Evolutionary conservation across 345 rosid genomes (phyloP).

Genomic region (Syzygium oleosum): DNA sequence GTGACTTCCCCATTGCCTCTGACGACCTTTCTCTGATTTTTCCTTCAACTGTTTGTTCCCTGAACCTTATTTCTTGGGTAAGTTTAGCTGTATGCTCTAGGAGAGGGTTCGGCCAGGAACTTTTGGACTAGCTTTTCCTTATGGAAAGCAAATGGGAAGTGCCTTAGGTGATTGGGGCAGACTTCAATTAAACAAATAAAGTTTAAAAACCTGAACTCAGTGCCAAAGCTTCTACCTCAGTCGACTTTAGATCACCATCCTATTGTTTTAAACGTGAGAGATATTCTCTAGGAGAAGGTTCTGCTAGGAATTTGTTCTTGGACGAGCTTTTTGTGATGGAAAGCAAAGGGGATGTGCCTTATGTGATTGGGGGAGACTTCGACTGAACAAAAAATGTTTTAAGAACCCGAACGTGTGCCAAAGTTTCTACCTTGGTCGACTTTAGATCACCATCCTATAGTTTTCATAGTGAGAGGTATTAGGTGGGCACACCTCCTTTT

Average conservation of each 20-base stretch:
- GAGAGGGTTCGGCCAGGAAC: neutral
- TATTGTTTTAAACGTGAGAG: neutral
- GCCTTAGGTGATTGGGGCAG: neutral
- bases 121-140: neutral
- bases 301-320: neutral
- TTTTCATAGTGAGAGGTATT: neutral
- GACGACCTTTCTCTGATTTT: neutral
- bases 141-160: neutral
- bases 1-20: neutral
- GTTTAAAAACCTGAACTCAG: neutral
- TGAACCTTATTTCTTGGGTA: neutral
- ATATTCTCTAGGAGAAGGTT: neutral
- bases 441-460: neutral
- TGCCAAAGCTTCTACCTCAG: neutral
- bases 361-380: neutral
- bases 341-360: neutral
- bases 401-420: neutral
- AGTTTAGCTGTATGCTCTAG: neutral
- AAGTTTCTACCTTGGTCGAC: neutral
- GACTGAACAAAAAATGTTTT: neutral
- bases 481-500: neutral
- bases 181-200: neutral
- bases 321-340: neutral
- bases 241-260: neutral
- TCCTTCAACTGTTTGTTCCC: neutral